Percentiles rank a stretch among this genome's conserved stretches.
These are phyloP conservation scores for Penicillium occitanis DNA, from an alignment of 2,329 filamentous ascomycete genomes.

Conservation along the genomic window DNA sequence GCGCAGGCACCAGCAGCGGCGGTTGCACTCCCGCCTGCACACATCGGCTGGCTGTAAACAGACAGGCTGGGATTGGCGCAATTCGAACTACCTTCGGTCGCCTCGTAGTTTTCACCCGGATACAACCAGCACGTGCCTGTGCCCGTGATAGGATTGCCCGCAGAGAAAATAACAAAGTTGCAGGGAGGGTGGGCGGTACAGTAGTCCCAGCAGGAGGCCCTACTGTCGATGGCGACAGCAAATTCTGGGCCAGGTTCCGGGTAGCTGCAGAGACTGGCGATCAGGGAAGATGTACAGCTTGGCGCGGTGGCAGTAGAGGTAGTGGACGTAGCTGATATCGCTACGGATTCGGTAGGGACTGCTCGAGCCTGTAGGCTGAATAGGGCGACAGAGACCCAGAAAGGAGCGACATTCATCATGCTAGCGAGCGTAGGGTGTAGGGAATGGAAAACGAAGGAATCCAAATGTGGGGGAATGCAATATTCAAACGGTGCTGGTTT, in stretches of 20 bases:
- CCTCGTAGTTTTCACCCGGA: background rate
- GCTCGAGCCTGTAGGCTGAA: background rate
- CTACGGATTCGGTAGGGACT: background rate
- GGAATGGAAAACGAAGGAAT: background rate
- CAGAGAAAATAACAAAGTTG: constrained; percentile 32
- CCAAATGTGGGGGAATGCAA: background rate
- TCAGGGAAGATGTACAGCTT: constrained; percentile 31
- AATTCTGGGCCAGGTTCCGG: constrained; percentile 24
- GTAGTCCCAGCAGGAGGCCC: constrained; percentile 31
- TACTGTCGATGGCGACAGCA: constrained; percentile 29
- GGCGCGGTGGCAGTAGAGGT: constrained; percentile 26
- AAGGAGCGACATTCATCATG: background rate
- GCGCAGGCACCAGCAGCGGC: constrained; percentile 24
- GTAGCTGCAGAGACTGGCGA: constrained; percentile 32
- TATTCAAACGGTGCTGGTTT: background rate
- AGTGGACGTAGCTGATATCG: constrained; percentile 16
- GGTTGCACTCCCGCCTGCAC: background rate
- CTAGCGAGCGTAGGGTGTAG: background rate
- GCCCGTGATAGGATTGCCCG: constrained; percentile 21
- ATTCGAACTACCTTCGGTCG: background rate
- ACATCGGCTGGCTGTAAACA: background rate
- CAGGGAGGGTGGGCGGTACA: constrained; percentile 33
- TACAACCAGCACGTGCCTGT: background rate
- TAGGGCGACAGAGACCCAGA: background rate
- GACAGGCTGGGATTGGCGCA: background rate